A percentile compares a stretch with the other conserved stretches of the same genome.
Evolutionary conservation across 2,329 filamentous ascomycete genomes (phyloP).

Genomic region (Periconia macrospinosa): DNA sequence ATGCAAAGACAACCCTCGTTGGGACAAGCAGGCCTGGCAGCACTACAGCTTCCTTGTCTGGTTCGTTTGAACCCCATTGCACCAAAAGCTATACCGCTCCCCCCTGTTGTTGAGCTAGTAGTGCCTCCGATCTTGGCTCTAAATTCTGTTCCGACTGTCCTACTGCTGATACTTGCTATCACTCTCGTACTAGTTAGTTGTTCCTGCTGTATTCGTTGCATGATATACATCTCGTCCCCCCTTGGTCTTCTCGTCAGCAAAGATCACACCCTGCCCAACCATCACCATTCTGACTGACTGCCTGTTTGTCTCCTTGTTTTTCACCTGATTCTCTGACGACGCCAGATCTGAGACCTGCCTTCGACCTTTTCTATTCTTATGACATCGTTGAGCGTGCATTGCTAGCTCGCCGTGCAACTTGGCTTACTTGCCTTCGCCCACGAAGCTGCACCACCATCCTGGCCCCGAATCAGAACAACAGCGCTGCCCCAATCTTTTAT

Average conservation of each 20-base stretch:
- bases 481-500: conserved; percentile 2
- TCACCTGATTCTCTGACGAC: conserved; percentile 12
- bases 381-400: not conserved
- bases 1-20: conserved; percentile 34
- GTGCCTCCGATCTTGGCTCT: not conserved
- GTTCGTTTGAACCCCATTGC: conserved; percentile 12
- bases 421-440: not conserved
- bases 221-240: conserved; percentile 9
- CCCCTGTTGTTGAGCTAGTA: not conserved
- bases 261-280: conserved; percentile 27
- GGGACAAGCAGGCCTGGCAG: conserved; percentile 25
- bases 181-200: not conserved
- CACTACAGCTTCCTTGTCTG: conserved; percentile 26
- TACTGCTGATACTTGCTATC: conserved; percentile 2
- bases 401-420: not conserved
- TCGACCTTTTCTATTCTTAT: conserved; percentile 12
- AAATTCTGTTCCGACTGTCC: not conserved
- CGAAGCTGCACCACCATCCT: too few relatives aligned
- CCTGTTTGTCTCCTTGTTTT: conserved; percentile 3
- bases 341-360: conserved; percentile 14
- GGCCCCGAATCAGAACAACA: too few relatives aligned
- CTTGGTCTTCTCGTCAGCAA: conserved; percentile 21
- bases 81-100: not conserved
- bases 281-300: conserved; percentile 7
- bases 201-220: not conserved